Percentiles rank a stretch among this genome's conserved stretches.
Conservation (phyloP, 805 yeast genomes). For the Metschnikowia lochheadii region DNA sequence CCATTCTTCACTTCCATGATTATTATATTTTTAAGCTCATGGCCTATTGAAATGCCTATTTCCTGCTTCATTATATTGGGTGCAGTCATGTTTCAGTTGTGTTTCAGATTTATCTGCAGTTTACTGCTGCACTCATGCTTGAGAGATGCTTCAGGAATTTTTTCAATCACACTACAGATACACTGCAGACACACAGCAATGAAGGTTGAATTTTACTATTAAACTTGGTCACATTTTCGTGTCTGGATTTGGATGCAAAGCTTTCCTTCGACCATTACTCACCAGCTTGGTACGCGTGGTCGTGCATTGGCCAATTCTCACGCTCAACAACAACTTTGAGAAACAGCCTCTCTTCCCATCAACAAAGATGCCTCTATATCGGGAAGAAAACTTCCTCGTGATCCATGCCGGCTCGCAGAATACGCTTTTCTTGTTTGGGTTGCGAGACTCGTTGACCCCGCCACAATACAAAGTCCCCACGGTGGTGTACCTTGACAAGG, state of each 20-base stretch:
- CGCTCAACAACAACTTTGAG: conserved; percentile 1
- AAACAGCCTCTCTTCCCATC: background rate
- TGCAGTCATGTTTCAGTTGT: background rate
- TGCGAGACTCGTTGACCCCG: conserved; percentile 69
- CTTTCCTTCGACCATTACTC: no score
- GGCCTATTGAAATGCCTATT: no score
- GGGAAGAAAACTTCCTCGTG: conserved; percentile 46
- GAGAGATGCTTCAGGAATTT: no score
- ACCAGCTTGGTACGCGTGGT: background rate
- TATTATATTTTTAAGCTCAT: no score
- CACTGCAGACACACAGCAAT: no score
- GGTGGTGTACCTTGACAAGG: conserved; percentile 51
- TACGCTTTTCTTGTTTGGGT: conserved; percentile 76
- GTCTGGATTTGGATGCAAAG: no score
- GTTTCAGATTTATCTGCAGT: background rate
- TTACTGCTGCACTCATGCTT: no score
- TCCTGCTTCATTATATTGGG: no score
- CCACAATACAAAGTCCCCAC: conserved; percentile 80
- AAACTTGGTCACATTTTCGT: no score
- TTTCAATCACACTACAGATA: no score
- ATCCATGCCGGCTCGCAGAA: conserved; percentile 75
- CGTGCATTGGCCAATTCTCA: conserved; percentile 2
- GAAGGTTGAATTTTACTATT: no score
- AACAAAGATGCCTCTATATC: conserved; percentile 37
- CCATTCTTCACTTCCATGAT: no score